phyloP scores from a whole-genome alignment of 2,329 filamentous ascomycete species.

The Phaeophleospora eucalypticola region DNA sequence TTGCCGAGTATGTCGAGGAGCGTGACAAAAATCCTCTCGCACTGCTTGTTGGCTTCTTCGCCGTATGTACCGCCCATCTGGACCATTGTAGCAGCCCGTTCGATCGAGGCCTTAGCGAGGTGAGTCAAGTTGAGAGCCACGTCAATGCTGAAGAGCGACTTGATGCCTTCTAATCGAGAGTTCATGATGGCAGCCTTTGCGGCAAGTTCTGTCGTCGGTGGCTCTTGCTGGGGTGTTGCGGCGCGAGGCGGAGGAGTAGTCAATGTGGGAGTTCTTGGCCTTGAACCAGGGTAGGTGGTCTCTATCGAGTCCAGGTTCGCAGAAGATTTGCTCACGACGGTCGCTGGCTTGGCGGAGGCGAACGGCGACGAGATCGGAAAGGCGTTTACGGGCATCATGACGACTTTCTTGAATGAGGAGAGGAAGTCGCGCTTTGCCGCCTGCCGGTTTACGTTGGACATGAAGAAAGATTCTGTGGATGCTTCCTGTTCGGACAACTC shows the following conservation, averaged over 20 bases:
- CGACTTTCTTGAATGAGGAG: slow-evolving; percentile 94
- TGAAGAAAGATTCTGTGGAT: slow-evolving; percentile 86
- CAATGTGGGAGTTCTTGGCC: slow-evolving; percentile 28
- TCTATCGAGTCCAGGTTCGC: slow-evolving; percentile 27
- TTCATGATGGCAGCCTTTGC: slow-evolving; percentile 99
- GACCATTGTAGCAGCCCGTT: slow-evolving; percentile 79
- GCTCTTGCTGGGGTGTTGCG: slow-evolving; percentile 49
- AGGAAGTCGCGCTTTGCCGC: slow-evolving; percentile 96
- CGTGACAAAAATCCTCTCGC: slow-evolving; percentile 79
- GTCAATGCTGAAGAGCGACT: slow-evolving; percentile 92
- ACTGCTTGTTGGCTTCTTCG: slow-evolving; percentile 80
- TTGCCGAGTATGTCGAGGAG: slow-evolving; percentile 80
- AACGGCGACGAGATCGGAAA: slow-evolving; percentile 48
- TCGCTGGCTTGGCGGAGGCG: slow-evolving; percentile 40
- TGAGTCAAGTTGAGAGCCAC: slow-evolving; percentile 87
- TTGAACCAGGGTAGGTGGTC: slow-evolving; percentile 18
- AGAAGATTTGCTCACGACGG: slow-evolving; percentile 15
- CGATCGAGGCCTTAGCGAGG: slow-evolving; percentile 79
- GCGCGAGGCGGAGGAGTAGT: slow-evolving; percentile 24
- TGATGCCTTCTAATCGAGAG: slow-evolving; percentile 87
- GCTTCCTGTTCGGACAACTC: slow-evolving; percentile 88
- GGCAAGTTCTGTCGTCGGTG: slow-evolving; percentile 83
- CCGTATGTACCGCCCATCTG: slow-evolving; percentile 70
- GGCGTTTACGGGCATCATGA: slow-evolving; percentile 97
- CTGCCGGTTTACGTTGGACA: slow-evolving; percentile 90